These are phyloP conservation scores for Cylindrotheca closterium DNA, from an alignment of 108 stramenopile genomes.

Conservation along the genomic window DNA sequence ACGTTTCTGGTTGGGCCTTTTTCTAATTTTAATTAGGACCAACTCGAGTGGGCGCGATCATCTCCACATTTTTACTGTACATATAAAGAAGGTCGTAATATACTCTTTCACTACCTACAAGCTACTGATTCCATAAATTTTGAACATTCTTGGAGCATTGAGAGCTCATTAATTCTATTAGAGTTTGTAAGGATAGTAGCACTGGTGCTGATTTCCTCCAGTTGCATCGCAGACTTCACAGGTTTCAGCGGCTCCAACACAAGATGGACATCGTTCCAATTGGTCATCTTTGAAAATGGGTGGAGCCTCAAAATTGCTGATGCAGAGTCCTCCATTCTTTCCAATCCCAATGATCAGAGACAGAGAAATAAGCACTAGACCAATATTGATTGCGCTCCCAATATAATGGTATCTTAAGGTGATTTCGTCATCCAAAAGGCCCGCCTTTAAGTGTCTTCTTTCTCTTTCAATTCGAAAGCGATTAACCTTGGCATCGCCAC, in stretches of 20 bases:
- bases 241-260: neutral
- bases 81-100: no score
- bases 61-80: no score
- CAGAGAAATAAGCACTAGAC: slow-evolving; percentile 19
- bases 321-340: slow-evolving; percentile 34
- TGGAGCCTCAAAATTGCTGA: slow-evolving; percentile 9
- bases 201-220: slow-evolving; percentile 9
- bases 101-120: no score
- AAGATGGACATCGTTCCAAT: slow-evolving; percentile 22
- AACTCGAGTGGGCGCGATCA: no score
- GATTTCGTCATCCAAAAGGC: slow-evolving; percentile 15
- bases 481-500: no score
- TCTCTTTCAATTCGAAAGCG: slow-evolving; percentile 28
- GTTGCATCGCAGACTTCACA: slow-evolving; percentile 17
- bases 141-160: no score
- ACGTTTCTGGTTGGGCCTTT: no score
- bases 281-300: slow-evolving; percentile 27
- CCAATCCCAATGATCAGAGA: slow-evolving; percentile 26
- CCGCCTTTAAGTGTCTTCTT: slow-evolving; percentile 18
- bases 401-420: slow-evolving; percentile 22
- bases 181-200: slow-evolving; percentile 28
- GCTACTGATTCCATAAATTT: no score
- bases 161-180: no score
- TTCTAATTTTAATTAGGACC: no score
- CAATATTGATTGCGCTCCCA: slow-evolving; percentile 28